phyloP scores from a whole-genome alignment of 495 filamentous ascomycete species.

The Hyaloscypha finlandica region DNA sequence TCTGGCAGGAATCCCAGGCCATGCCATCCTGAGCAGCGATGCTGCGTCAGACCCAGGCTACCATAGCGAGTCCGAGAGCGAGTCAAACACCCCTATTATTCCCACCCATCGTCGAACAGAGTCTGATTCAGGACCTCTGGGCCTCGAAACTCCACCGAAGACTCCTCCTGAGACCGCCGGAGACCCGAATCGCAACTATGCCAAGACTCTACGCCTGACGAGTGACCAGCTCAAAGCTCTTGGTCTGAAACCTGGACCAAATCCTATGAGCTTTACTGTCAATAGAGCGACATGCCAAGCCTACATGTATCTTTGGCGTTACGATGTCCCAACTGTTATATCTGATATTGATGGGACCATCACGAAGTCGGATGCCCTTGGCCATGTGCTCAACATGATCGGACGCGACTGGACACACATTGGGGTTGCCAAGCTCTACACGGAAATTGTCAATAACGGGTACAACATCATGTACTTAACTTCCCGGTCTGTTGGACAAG shows the following conservation, averaged over 20 bases:
- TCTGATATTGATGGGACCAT: slow-evolving; percentile 99
- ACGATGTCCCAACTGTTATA: slow-evolving; percentile 90
- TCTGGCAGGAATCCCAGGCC: slow-evolving; percentile 27
- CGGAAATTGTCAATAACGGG: slow-evolving; percentile 91
- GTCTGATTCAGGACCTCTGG: slow-evolving; percentile 68
- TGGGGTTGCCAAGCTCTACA: slow-evolving; percentile 95
- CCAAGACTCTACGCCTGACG: slow-evolving; percentile 95
- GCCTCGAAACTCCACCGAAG: slow-evolving; percentile 73
- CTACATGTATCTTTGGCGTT: slow-evolving; percentile 89
- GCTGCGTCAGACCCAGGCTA: slow-evolving; percentile 92
- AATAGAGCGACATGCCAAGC: slow-evolving; percentile 91
- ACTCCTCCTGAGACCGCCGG: slow-evolving; percentile 64
- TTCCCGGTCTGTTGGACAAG: slow-evolving; percentile 88
- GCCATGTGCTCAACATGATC: slow-evolving; percentile 98
- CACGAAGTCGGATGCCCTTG: slow-evolving; percentile 95
- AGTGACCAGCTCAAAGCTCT: slow-evolving; percentile 92
- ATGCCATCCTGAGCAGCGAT: slow-evolving; percentile 60
- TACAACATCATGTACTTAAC: slow-evolving; percentile 99
- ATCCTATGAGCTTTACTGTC: slow-evolving; percentile 93
- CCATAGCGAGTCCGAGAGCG: slow-evolving; percentile 74
- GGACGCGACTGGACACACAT: slow-evolving; percentile 97
- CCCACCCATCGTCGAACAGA: slow-evolving; percentile 57
- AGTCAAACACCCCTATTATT: slow-evolving; percentile 12
- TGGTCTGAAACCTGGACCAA: slow-evolving; percentile 78
- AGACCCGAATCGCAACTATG: slow-evolving; percentile 83